Evolutionary conservation across 2,329 filamentous ascomycete species (phyloP), one percentile per base, ranked within the genome.

Genomic region (Xylaria sp.): DNA sequence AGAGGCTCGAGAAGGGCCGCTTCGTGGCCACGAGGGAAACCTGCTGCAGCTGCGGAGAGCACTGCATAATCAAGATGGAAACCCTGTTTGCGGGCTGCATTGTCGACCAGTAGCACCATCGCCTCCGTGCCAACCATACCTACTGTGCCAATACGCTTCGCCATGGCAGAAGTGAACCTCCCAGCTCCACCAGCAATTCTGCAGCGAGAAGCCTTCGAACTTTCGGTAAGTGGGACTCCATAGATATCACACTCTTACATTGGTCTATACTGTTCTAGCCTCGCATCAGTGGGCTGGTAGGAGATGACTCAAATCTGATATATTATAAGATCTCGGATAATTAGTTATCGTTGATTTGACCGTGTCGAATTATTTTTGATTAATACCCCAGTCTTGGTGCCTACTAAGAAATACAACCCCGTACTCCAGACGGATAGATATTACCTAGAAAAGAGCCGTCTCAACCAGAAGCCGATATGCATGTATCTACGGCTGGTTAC

Each of bases 1-100:
- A 31, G n/a, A 48, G 59, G 38, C 26, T 36, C 6, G 53, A 61
- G 51, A 38, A 63, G 46, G 59, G 44, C 51, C 53, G 61, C 62
- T 54, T 66, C 42, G 49, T 46, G 59, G 59, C 68, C 66, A 63
- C 65, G 65, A 65, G 61, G 62, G 61, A 63, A 54, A 56, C 63
- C 57, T 66, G 58, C 60, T 63, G 63, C 60, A 68, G 56, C 66
- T 56, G 56, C 65, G 53, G 46, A 51, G 36, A 63, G 51, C 13
- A 59, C 58, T 63, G 61, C 68, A 68, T 62, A 60, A 65, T 68
- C 65, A 59, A 68, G 62, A 59, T 58, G 42, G 40, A 59, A 71
- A 68, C 64, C 62, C 66, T 60, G 68, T 58, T 48, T 33, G 65
- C 36, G 58, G 6, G 59, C 56, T 62, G 63, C 63, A 58, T 65